A percentile compares a stretch with the other conserved stretches of the same genome.
These are phyloP conservation scores for Gomphus bonarii DNA, from an alignment of 1,284 basidiomycete species.

Conservation along the genomic window DNA sequence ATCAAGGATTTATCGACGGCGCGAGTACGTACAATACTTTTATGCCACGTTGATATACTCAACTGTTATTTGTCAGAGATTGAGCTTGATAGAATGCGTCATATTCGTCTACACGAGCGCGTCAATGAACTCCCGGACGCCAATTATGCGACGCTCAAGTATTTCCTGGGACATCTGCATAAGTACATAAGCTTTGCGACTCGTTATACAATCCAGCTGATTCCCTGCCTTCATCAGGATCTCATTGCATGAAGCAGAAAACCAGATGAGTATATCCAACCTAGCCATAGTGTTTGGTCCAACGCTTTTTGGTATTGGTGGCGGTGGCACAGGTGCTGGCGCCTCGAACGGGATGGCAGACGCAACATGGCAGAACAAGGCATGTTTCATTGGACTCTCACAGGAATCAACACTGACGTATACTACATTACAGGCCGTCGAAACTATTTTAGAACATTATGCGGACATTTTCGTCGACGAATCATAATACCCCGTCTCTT, in stretches of 20 bases:
- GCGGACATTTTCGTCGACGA: conserved; percentile 80
- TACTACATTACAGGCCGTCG: conserved; percentile 58
- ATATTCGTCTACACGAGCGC: conserved; percentile 91
- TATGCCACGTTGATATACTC: neutral
- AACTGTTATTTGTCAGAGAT: conserved; percentile 46
- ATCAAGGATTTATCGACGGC: conserved; percentile 90
- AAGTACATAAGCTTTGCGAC: conserved; percentile 36
- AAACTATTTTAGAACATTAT: conserved; percentile 81
- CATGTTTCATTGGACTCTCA: conserved; percentile 18
- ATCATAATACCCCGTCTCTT: neutral
- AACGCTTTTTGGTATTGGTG: conserved; percentile 65
- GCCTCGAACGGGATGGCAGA: conserved; percentile 36
- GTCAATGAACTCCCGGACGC: conserved; percentile 97
- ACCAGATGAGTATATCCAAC: conserved; percentile 93
- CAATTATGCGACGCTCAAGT: conserved; percentile 97
- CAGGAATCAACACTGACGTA: neutral
- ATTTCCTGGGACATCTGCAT: conserved; percentile 89
- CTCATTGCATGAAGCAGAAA: conserved; percentile 61
- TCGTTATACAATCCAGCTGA: neutral
- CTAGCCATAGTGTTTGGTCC: conserved; percentile 97
- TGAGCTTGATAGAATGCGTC: conserved; percentile 87
- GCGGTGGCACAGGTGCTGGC: conserved; percentile 23
- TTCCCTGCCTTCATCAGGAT: conserved; percentile 41
- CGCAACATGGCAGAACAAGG: conserved; percentile 57
- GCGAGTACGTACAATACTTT: conserved; percentile 57